Base-by-base conservation (phyloP, 176 grass and related monocot species). In the Triticum aestivum region DNA sequence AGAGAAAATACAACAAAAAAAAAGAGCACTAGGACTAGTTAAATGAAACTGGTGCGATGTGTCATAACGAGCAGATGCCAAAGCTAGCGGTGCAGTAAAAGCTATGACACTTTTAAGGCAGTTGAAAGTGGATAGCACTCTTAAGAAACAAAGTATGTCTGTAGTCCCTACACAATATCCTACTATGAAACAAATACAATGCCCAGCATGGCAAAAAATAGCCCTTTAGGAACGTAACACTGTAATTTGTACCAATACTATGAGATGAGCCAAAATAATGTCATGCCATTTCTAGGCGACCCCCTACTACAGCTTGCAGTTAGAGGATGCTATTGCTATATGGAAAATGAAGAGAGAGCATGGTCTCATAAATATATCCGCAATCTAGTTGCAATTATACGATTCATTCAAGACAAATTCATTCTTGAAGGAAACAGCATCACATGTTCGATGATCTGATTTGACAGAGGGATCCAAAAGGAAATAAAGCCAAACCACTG, bases 371-470 rank as follows among this genome's bases (percentile, higher is more conserved):
- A 54, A 54, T 54, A 54, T 59, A 59, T 59, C 56, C 6, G 56
- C 20, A 54, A 54, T 54, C 20, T 59, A 75, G 12, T 51, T 52
- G 44, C 47, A 54, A 33, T 20, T 76, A 54, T 54, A 79, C 13
- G 69, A 15, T 39, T 52, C 63, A 38, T 65, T 80, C 37, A 67
- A 65, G 78, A 26, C 42, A 83, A 26, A 24, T 86, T 39, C 75
- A 79, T 69, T 59, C 23, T 20, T 11, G 15, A 58, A 7, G 9
- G 24, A 66, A 70, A 79, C 18, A 59, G 56, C 56, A 58, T 21
- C 54, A 21, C 18, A 58, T 21, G 54, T 21, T 58, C 18, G 18
- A 58, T 58, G 54, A 51, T 56, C 32, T 29, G 51, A 65, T 71
- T 59, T 65, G 14, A 82, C 37, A 34, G 78, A 81, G 41, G 7